Percentiles rank a stretch among this genome's conserved stretches.
phyloP scores from a whole-genome alignment of 805 yeast genomes.

The Metahyphopichia silvanorum region DNA sequence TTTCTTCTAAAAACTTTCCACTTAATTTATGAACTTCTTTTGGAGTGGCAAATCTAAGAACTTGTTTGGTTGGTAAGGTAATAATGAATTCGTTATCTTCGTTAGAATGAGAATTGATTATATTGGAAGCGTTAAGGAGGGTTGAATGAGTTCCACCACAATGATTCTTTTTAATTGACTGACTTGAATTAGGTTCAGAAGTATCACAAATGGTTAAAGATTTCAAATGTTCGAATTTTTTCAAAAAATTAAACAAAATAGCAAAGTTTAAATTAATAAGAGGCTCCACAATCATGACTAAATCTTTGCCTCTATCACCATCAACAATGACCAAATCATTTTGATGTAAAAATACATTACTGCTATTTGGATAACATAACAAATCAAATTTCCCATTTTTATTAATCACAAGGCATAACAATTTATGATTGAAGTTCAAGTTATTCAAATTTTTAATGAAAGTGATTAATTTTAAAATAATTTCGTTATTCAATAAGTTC shows the following conservation, averaged over 20 bases:
- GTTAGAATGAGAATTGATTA: conserved; percentile 38
- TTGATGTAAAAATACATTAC: conserved; percentile 55
- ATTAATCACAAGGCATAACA: conserved; percentile 48
- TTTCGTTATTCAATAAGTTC: conserved; percentile 21
- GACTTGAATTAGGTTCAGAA: conserved; percentile 12
- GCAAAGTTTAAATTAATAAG: conserved; percentile 61
- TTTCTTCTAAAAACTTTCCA: conserved; percentile 66
- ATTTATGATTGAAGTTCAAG: conserved; percentile 37
- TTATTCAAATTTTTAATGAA: conserved; percentile 41
- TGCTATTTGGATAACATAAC: conserved; percentile 60
- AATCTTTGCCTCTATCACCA: conserved; percentile 81
- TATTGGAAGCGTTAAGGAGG: conserved; percentile 27
- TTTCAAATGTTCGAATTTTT: conserved; percentile 67
- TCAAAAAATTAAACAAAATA: conserved; percentile 66
- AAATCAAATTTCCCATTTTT: conserved; percentile 70
- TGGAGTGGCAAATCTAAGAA: conserved; percentile 71
- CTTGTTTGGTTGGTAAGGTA: conserved; percentile 70
- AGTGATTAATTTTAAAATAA: conserved; percentile 27
- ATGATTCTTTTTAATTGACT: conserved; percentile 13
- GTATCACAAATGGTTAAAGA: conserved; percentile 38
- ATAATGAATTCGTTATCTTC: conserved; percentile 63
- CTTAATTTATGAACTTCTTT: conserved; percentile 62
- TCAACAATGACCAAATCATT: conserved; percentile 74
- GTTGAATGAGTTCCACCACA: conserved; percentile 41
- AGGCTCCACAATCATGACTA: conserved; percentile 71